Evolutionary conservation across 345 rosid species (phyloP).

Genomic region (Psidium guajava): DNA sequence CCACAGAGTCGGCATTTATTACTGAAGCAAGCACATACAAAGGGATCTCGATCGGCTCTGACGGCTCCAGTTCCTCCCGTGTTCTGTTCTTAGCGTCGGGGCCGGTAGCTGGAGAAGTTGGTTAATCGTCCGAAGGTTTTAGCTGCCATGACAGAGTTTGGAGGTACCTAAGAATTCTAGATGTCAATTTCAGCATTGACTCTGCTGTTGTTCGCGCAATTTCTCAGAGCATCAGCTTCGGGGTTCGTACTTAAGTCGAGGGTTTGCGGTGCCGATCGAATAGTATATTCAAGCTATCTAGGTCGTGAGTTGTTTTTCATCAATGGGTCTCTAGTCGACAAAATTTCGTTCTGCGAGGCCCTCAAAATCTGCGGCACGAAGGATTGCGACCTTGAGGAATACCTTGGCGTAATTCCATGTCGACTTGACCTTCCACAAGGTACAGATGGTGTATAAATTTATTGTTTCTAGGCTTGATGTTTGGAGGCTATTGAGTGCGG

Average conservation of each 20-base stretch:
- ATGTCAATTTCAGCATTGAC: conserved; percentile 22
- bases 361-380: conserved; percentile 28
- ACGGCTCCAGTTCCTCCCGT: neutral
- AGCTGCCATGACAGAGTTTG: neutral
- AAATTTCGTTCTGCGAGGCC: conserved; percentile 39
- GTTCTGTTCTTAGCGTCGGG: neutral
- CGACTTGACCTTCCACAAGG: conserved; percentile 27
- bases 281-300: conserved; percentile 25
- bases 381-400: conserved; percentile 31
- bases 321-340: conserved; percentile 45
- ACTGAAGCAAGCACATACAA: neutral
- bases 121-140: neutral
- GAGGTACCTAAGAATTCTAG: neutral
- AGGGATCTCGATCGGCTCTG: neutral
- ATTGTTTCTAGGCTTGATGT: neutral
- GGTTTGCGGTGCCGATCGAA: conserved; percentile 41
- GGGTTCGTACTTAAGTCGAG: conserved; percentile 28
- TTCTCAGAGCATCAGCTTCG: conserved; percentile 22
- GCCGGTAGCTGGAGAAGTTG: neutral
- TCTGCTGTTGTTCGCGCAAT: conserved; percentile 29
- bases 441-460: neutral
- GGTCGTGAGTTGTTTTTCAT: conserved; percentile 36
- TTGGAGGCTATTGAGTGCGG: neutral
- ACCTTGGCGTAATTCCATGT: conserved; percentile 19
- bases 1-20: neutral